These are phyloP conservation scores for Hyphopichia buzzinii DNA, from an alignment of 1,139 yeast genomes.

Conservation along the genomic window DNA sequence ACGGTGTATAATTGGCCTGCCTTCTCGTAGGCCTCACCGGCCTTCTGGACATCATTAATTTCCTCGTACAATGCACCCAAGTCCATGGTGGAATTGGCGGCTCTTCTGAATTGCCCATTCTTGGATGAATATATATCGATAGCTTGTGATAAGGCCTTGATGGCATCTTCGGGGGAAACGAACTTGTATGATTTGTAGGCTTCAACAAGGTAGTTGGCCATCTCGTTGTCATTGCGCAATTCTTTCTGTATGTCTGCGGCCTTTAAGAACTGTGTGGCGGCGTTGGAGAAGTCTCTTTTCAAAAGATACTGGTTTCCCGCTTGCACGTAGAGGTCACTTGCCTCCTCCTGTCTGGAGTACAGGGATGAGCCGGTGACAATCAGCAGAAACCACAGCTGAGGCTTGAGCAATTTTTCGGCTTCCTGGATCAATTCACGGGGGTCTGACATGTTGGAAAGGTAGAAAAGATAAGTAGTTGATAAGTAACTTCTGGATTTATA, in stretches of 20 bases:
- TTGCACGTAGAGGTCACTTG: constrained; percentile 82
- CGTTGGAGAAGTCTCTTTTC: constrained; percentile 65
- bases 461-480: too few species aligned
- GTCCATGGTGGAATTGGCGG: constrained; percentile 91
- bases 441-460: constrained; percentile 31
- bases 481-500: too few species aligned
- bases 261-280: constrained; percentile 80
- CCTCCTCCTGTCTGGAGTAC: constrained; percentile 76
- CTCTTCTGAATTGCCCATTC: constrained; percentile 93
- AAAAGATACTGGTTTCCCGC: constrained; percentile 88
- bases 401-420: constrained; percentile 49
- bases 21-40: constrained; percentile 78
- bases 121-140: constrained; percentile 75
- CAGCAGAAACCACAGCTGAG: constrained; percentile 73
- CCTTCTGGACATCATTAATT: constrained; percentile 62
- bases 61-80: constrained; percentile 83
- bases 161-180: constrained; percentile 75
- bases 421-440: constrained; percentile 41
- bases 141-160: constrained; percentile 71
- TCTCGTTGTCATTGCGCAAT: constrained; percentile 83
- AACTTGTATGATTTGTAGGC: constrained; percentile 85
- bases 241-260: constrained; percentile 81
- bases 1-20: constrained; percentile 97
- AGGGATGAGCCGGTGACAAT: constrained; percentile 70
- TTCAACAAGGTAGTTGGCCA: constrained; percentile 86